Evolutionary conservation across 225 moss, liverwort and hornwort species (phyloP).

Genomic region (Physcomitrium patens): DNA sequence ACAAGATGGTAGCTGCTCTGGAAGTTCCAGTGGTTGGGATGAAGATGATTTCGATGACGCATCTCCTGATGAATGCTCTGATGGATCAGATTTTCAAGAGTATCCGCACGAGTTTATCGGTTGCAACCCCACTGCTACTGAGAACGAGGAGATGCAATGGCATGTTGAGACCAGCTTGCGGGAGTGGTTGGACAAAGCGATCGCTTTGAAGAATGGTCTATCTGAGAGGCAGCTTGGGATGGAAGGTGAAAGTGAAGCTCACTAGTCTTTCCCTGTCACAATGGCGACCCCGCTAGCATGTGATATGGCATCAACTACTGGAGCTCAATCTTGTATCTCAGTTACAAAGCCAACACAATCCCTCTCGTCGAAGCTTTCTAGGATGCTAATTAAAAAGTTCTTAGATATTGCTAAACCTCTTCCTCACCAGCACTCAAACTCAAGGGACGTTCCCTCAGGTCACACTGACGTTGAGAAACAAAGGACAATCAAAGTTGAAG

Average conservation of each 20-base stretch:
- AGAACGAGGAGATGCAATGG: conserved; percentile 53
- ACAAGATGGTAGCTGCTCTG: conserved; percentile 26
- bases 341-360: conserved; percentile 40
- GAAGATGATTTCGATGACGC: conserved; percentile 75
- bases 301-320: conserved; percentile 20
- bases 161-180: conserved; percentile 42
- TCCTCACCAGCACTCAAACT: conserved; percentile 9
- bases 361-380: conserved; percentile 48
- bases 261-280: neutral
- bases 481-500: conserved; percentile 42
- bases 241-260: neutral
- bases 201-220: conserved; percentile 6
- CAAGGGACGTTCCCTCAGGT: conserved; percentile 37
- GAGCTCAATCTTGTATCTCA: conserved; percentile 18
- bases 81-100: conserved; percentile 42
- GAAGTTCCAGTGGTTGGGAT: conserved; percentile 41
- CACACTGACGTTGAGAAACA: conserved; percentile 54
- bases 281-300: neutral
- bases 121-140: conserved; percentile 19
- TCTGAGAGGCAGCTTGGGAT: neutral
- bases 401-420: conserved; percentile 5
- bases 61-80: conserved; percentile 74
- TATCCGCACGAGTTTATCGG: conserved; percentile 27
- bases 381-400: conserved; percentile 34
- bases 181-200: conserved; percentile 35